A percentile compares a stretch with the other conserved stretches of the same genome.
phyloP scores from a whole-genome alignment of 1,284 basidiomycete species.

The Cronartium ribicola region DNA sequence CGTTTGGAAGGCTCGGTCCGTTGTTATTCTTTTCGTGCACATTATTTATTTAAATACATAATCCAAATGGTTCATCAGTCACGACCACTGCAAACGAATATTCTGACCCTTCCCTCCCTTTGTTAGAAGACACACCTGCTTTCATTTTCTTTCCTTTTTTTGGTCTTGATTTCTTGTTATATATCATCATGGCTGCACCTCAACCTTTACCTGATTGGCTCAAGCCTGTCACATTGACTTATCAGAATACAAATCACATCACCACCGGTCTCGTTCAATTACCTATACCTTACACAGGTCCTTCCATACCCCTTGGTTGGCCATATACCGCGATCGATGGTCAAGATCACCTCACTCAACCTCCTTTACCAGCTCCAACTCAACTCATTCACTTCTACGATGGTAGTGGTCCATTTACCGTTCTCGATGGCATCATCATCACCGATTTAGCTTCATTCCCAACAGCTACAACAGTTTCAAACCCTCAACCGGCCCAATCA shows the following conservation, averaged over 20 bases:
- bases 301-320: conserved; percentile 35
- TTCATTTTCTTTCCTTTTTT: too few species aligned
- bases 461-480: conserved; percentile 1
- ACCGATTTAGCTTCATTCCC: not conserved
- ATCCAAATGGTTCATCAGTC: too few species aligned
- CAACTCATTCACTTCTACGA: conserved; percentile 29
- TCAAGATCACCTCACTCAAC: not conserved
- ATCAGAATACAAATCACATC: conserved; percentile 27
- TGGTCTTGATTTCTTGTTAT: too few species aligned
- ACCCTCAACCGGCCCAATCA: not conserved
- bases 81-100: too few species aligned
- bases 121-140: too few species aligned
- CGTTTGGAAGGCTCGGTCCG: too few species aligned
- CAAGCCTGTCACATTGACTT: conserved; percentile 17
- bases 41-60: too few species aligned
- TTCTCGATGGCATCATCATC: conserved; percentile 16
- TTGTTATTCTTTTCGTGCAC: too few species aligned
- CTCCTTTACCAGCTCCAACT: not conserved
- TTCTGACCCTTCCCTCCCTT: too few species aligned
- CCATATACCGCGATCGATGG: conserved; percentile 20
- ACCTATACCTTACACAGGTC: conserved; percentile 36
- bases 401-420: conserved; percentile 39
- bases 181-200: not conserved
- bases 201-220: conserved; percentile 39
- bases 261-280: conserved; percentile 34